A percentile compares a stretch with the other conserved stretches of the same genome.
Conservation (phyloP, 805 yeast genomes). For the Scheffersomyces amazonensis region DNA sequence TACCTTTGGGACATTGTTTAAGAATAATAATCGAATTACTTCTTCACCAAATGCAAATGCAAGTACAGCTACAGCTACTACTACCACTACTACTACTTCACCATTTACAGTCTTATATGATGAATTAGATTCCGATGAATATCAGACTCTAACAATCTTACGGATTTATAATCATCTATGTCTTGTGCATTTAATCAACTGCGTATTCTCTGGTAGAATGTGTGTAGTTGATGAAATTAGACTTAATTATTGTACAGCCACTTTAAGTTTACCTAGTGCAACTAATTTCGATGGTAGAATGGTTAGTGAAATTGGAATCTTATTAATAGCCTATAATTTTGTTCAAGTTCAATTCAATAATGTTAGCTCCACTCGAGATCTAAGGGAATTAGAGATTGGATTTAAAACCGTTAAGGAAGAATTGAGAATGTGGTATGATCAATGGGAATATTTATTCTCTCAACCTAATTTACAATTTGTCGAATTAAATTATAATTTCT, state of each 20-base stretch:
- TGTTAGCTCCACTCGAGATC: conserved; percentile 1
- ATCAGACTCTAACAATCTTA: conserved; percentile 52
- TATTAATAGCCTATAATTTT: conserved; percentile 56
- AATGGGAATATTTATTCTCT: conserved; percentile 66
- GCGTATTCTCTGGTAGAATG: conserved; percentile 64
- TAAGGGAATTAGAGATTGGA: conserved; percentile 18
- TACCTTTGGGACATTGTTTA: conserved; percentile 38
- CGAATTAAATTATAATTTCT: conserved; percentile 66
- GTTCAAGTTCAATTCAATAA: conserved; percentile 38
- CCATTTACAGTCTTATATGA: conserved; percentile 30
- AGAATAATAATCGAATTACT: neutral
- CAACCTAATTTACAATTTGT: conserved; percentile 76
- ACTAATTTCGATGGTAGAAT: conserved; percentile 82
- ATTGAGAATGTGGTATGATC: conserved; percentile 58
- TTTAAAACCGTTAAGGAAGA: conserved; percentile 43
- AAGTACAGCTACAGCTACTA: neutral
- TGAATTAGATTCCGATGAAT: conserved; percentile 37
- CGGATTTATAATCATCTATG: conserved; percentile 73
- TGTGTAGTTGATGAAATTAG: conserved; percentile 59
- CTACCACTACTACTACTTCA: conserved; percentile 8
- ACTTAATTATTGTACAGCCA: conserved; percentile 55
- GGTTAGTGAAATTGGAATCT: conserved; percentile 70
- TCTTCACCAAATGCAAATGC: neutral
- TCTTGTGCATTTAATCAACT: conserved; percentile 63
- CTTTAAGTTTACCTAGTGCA: conserved; percentile 55